phyloP scores from a whole-genome alignment of 2,329 filamentous ascomycete species.

The Phaeosphaeria sp. region DNA sequence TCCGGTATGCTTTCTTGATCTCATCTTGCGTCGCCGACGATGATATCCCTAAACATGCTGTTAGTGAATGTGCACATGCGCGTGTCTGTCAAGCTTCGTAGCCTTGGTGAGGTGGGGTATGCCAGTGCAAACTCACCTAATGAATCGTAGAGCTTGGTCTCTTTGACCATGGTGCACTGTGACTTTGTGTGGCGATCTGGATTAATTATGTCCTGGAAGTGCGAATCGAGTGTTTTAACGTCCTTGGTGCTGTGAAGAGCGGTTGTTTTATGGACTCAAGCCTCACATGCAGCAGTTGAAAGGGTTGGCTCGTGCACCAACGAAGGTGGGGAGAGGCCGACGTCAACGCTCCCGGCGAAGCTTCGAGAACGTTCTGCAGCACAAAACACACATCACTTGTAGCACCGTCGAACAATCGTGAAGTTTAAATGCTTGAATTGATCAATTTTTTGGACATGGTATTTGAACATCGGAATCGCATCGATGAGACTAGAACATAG shows the following conservation, averaged over 20 bases:
- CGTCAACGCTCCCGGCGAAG: slow-evolving; percentile 38
- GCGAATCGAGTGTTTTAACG: slow-evolving; percentile 9
- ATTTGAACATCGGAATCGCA: slow-evolving; percentile 26
- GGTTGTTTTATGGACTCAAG: slow-evolving; percentile 37
- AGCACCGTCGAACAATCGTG: neutral
- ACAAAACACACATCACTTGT: slow-evolving; percentile 10
- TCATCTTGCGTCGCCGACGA: slow-evolving; percentile 86
- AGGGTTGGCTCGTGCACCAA: slow-evolving; percentile 19
- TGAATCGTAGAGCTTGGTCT: slow-evolving; percentile 93
- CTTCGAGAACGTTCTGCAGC: slow-evolving; percentile 48
- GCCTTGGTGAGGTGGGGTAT: slow-evolving; percentile 28
- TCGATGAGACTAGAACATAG: slow-evolving; percentile 26
- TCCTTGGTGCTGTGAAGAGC: slow-evolving; percentile 22
- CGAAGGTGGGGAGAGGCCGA: slow-evolving; percentile 26
- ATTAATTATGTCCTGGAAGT: neutral
- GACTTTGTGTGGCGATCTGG: slow-evolving; percentile 8
- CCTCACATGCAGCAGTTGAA: slow-evolving; percentile 34
- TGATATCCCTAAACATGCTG: slow-evolving; percentile 63
- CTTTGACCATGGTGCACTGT: slow-evolving; percentile 77
- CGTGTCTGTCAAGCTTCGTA: slow-evolving; percentile 14
- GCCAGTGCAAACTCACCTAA: slow-evolving; percentile 57
- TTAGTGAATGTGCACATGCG: slow-evolving; percentile 26
- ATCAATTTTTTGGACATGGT: slow-evolving; percentile 23
- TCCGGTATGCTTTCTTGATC: slow-evolving; percentile 95
- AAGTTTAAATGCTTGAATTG: slow-evolving; percentile 14